Evolutionary conservation across 1,284 basidiomycete species (phyloP).

Genomic region (Ceratobasidium papillatum): DNA sequence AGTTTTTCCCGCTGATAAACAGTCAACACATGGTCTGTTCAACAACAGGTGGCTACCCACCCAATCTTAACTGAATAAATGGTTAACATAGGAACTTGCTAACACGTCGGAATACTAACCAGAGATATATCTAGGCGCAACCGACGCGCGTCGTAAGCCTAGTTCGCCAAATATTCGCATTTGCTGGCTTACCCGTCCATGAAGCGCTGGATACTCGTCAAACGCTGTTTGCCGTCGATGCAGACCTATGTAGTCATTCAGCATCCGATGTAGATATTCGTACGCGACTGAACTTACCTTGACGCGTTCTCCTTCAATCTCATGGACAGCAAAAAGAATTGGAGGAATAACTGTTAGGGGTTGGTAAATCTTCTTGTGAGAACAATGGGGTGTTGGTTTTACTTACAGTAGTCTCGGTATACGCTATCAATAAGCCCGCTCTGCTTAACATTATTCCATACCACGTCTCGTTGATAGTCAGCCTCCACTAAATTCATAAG

Average conservation of each 20-base stretch:
- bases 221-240: constrained; percentile 46
- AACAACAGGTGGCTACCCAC: constrained; percentile 5
- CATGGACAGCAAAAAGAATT: constrained; percentile 28
- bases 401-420: constrained; percentile 76
- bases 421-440: constrained; percentile 76
- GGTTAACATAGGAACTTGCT: neutral
- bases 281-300: constrained; percentile 14
- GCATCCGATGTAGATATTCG: constrained; percentile 5
- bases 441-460: constrained; percentile 76
- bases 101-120: constrained; percentile 3
- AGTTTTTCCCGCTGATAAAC: constrained; percentile 7
- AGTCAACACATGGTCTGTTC: neutral
- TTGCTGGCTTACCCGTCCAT: constrained; percentile 36
- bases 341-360: constrained; percentile 7
- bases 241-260: neutral
- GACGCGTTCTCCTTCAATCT: constrained; percentile 37
- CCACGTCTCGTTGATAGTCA: constrained; percentile 58
- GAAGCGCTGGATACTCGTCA: constrained; percentile 45
- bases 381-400: constrained; percentile 68
- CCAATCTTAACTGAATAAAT: neutral
- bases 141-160: neutral
- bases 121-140: constrained; percentile 29
- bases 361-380: constrained; percentile 49
- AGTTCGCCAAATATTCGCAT: neutral
- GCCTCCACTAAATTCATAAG: constrained; percentile 11